Evolutionary conservation across 805 yeast genomes (phyloP).

Genomic region (Gaillardinia entomophila): DNA sequence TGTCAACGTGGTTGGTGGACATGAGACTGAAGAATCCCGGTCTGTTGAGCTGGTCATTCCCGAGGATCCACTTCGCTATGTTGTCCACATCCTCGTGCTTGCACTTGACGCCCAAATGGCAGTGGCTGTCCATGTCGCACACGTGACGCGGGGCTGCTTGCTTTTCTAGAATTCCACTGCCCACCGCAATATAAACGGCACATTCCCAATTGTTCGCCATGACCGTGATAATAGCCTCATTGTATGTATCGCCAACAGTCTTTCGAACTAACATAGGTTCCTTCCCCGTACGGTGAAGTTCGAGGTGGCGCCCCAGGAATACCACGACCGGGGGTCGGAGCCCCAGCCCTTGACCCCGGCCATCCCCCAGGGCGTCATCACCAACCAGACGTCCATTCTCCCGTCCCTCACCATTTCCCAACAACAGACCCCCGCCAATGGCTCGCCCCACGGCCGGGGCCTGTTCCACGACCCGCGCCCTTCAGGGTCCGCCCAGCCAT

Average conservation of each 20-base stretch:
- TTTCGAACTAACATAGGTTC: constrained; percentile 36
- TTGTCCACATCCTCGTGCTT: constrained; percentile 3
- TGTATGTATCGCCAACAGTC: constrained; percentile 38
- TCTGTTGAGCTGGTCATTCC: constrained; percentile 1
- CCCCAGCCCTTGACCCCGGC: constrained; percentile 1
- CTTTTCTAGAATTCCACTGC: neutral
- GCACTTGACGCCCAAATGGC: constrained; percentile 23
- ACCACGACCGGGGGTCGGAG: constrained; percentile 3
- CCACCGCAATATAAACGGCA: neutral
- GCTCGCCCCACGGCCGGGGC: constrained; percentile 3
- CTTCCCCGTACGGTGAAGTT: constrained; percentile 74
- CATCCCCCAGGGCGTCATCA: neutral
- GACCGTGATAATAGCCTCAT: constrained; percentile 67
- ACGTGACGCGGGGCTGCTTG: neutral
- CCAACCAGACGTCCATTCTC: constrained; percentile 18
- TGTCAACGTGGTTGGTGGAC: constrained; percentile 33
- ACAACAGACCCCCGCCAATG: constrained; percentile 7
- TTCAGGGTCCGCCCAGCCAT: constrained; percentile 10
- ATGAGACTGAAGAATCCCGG: constrained; percentile 24
- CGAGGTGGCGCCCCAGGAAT: constrained; percentile 31
- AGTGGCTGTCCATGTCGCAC: constrained; percentile 22
- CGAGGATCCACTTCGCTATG: constrained; percentile 6
- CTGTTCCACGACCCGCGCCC: neutral
- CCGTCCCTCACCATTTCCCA: constrained; percentile 35
- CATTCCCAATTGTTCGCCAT: constrained; percentile 20